Evolutionary conservation across 2,329 filamentous ascomycete genomes (phyloP).

Genomic region (Fusarium austroafricanum): DNA sequence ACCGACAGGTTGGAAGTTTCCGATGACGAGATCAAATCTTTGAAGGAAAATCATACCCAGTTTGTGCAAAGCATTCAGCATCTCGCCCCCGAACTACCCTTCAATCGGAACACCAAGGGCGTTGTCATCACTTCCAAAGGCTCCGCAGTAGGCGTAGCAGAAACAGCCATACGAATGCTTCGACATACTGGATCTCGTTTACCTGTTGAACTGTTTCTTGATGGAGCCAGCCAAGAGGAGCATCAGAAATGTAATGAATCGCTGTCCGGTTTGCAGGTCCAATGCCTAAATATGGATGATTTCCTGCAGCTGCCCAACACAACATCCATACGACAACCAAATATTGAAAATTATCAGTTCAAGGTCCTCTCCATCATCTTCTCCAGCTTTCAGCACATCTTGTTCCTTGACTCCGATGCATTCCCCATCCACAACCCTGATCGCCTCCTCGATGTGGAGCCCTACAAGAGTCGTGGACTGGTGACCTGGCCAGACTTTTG

Average conservation of each 20-base stretch:
- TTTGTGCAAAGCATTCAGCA: slow-evolving; percentile 24
- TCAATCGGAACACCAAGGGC: slow-evolving; percentile 18
- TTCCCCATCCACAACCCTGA: slow-evolving; percentile 39
- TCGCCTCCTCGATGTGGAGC: slow-evolving; percentile 33
- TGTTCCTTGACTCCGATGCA: slow-evolving; percentile 42
- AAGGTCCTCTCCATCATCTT: slow-evolving; percentile 40
- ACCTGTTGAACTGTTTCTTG: slow-evolving; percentile 36
- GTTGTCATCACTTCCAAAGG: slow-evolving; percentile 40
- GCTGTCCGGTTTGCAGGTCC: slow-evolving; percentile 13
- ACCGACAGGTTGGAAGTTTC: slow-evolving; percentile 31
- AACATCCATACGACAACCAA: slow-evolving; percentile 3
- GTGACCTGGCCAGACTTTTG: slow-evolving; percentile 46
- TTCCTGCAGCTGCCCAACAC: slow-evolving; percentile 22
- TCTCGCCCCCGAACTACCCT: slow-evolving; percentile 32
- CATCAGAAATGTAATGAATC: slow-evolving; percentile 14
- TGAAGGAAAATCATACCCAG: slow-evolving; percentile 28
- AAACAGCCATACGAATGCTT: slow-evolving; percentile 39
- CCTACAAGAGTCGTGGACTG: slow-evolving; percentile 31
- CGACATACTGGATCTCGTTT: slow-evolving; percentile 37
- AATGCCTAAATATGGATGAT: slow-evolving; percentile 41
- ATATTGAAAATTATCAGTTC: slow-evolving; percentile 36
- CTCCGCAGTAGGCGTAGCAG: slow-evolving; percentile 31
- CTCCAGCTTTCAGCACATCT: slow-evolving; percentile 40
- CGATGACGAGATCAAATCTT: slow-evolving; percentile 17
- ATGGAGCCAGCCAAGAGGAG: slow-evolving; percentile 32